Evolutionary conservation across 192 early-diverging fungal genomes (phyloP).

Genomic region (Podila verticillata): DNA sequence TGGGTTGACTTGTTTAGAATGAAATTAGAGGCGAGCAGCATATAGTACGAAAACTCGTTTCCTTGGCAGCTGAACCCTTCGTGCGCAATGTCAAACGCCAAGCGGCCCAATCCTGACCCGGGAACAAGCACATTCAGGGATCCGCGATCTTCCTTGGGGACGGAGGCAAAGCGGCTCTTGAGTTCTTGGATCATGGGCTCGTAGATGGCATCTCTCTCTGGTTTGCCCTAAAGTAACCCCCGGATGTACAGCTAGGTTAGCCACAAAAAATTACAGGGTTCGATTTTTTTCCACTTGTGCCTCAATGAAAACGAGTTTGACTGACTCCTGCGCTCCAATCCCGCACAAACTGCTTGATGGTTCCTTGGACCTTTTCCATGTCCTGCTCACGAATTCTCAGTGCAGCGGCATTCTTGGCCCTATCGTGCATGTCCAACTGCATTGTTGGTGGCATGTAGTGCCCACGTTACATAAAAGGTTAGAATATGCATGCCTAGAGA

Average conservation of each 20-base stretch:
- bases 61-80: constrained; percentile 80
- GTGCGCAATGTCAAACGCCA: constrained; percentile 92
- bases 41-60: constrained; percentile 98
- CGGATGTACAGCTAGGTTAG: too few relatives aligned
- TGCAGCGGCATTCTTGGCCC: constrained; percentile 29
- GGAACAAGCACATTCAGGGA: constrained; percentile 84
- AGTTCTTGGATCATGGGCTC: constrained; percentile 81
- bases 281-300: neutral
- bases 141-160: constrained; percentile 67
- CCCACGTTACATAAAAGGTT: neutral
- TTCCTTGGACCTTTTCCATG: constrained; percentile 91
- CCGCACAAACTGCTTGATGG: constrained; percentile 92
- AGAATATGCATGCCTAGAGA: neutral
- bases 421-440: constrained; percentile 26
- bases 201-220: constrained; percentile 84
- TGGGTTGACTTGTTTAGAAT: constrained; percentile 82
- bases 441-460: neutral
- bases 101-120: constrained; percentile 94
- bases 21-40: constrained; percentile 95
- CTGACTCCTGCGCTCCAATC: constrained; percentile 91
- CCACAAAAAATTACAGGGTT: neutral
- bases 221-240: constrained; percentile 60
- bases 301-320: neutral
- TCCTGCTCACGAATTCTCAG: constrained; percentile 66
- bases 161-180: constrained; percentile 61